A percentile compares a stretch with the other conserved stretches of the same genome.
These are phyloP conservation scores for Fusarium praegraminearum DNA, from an alignment of 2,329 filamentous ascomycete genomes.

Conservation along the genomic window DNA sequence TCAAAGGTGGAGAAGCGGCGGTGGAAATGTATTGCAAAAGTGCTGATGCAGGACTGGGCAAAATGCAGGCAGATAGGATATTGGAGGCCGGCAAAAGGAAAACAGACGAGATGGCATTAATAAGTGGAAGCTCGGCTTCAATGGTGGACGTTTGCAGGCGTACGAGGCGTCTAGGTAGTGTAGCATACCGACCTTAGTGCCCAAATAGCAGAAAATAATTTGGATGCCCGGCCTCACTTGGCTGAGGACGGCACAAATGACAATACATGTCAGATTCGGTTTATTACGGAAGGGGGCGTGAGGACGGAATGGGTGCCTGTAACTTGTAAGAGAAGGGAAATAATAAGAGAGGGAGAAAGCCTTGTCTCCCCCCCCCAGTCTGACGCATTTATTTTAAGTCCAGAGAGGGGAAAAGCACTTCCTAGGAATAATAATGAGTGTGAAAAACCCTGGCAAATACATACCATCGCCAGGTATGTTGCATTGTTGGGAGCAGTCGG, in stretches of 20 bases:
- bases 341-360: not conserved
- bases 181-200: not conserved
- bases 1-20: not conserved
- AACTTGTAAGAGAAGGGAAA: conserved; percentile 6
- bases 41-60: conserved; percentile 17
- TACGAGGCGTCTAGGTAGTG: conserved; percentile 39
- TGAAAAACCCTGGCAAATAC: not conserved
- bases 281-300: conserved; percentile 30
- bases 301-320: conserved; percentile 7
- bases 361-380: conserved; percentile 10
- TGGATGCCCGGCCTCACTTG: conserved; percentile 13
- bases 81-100: not conserved
- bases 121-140: conserved; percentile 5
- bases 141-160: conserved; percentile 28
- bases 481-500: not conserved
- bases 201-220: conserved; percentile 22
- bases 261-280: conserved; percentile 31
- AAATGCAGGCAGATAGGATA: conserved; percentile 24
- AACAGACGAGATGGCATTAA: conserved; percentile 7
- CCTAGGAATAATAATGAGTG: not conserved
- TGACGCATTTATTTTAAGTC: not conserved
- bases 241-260: conserved; percentile 5
- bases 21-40: conserved; percentile 15
- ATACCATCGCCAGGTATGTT: not conserved
- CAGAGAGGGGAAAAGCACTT: not conserved